Evolutionary conservation across 345 rosid genomes (phyloP).

Genomic region (Dovyalis caffra): DNA sequence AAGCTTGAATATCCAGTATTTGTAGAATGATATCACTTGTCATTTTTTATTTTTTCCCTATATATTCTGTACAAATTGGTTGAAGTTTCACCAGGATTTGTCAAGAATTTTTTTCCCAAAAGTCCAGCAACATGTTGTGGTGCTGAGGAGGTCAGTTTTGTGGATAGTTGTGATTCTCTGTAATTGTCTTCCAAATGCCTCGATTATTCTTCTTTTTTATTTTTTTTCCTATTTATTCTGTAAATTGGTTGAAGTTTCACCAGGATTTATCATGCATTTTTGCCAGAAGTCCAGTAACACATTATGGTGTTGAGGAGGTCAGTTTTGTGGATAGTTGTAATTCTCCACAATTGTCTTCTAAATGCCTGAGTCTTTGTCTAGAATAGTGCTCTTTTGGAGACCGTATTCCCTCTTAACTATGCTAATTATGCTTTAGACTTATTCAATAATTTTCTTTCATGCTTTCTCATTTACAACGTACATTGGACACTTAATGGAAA

Average conservation of each 20-base stretch:
- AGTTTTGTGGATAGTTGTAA: neutral
- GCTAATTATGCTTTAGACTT: neutral
- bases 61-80: constrained; percentile 16
- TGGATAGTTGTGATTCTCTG: neutral
- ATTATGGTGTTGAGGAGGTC: neutral
- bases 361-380: neutral
- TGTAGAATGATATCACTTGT: neutral
- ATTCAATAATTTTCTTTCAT: neutral
- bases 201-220: no score
- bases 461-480: neutral
- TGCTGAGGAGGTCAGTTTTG: neutral
- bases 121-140: constrained; percentile 7
- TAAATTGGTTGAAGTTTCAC: constrained; percentile 4
- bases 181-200: neutral
- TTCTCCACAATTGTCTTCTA: neutral
- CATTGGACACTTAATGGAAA: neutral
- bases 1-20: constrained; percentile 6
- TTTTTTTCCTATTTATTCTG: neutral
- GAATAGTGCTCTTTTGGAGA: neutral
- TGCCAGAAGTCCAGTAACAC: constrained; percentile 3
- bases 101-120: neutral
- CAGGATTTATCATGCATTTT: neutral
- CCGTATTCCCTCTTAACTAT: no score
- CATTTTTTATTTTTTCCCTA: neutral
- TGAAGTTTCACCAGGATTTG: neutral